Conservation (phyloP, 495 filamentous ascomycete genomes). For the Pyrenula massariospora region DNA sequence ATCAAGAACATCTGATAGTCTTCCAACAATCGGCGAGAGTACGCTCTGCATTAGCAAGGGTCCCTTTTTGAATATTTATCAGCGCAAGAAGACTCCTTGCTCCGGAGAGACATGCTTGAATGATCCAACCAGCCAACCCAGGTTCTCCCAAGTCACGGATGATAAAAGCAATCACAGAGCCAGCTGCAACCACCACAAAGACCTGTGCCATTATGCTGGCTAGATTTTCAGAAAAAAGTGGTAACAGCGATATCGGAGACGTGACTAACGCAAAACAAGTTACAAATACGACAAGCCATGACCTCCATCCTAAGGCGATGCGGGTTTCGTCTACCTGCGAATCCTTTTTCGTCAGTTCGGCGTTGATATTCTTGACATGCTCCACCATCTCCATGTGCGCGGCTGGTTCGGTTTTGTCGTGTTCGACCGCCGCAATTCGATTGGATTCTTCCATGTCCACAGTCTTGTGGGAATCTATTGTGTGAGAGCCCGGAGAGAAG, state of each 20-base stretch:
- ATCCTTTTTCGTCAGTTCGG: not conserved
- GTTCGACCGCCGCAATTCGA: not conserved
- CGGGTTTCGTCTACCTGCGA: not conserved
- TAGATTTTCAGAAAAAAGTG: not conserved
- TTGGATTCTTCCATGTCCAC: not conserved
- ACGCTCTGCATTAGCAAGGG: conserved; percentile 43
- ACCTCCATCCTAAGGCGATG: conserved; percentile 2
- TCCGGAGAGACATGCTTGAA: conserved; percentile 20
- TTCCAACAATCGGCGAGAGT: conserved; percentile 39
- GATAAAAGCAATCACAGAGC: conserved; percentile 43
- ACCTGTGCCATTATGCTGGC: conserved; percentile 32
- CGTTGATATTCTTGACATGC: not conserved
- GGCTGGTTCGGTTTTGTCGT: not conserved
- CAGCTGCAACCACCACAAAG: conserved; percentile 43
- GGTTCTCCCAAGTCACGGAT: conserved; percentile 37
- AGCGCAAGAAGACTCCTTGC: not conserved
- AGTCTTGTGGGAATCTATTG: too few relatives aligned
- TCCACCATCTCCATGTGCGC: not conserved
- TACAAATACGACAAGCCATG: conserved; percentile 16
- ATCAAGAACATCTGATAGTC: conserved; percentile 42
- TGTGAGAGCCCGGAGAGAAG: too few relatives aligned
- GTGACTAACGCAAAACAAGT: conserved; percentile 14
- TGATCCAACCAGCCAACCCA: conserved; percentile 39
- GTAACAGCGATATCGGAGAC: too few relatives aligned
- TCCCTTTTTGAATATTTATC: conserved; percentile 13